phyloP scores from a whole-genome alignment of 345 rosid genomes.

The Lagerstroemia speciosa region DNA sequence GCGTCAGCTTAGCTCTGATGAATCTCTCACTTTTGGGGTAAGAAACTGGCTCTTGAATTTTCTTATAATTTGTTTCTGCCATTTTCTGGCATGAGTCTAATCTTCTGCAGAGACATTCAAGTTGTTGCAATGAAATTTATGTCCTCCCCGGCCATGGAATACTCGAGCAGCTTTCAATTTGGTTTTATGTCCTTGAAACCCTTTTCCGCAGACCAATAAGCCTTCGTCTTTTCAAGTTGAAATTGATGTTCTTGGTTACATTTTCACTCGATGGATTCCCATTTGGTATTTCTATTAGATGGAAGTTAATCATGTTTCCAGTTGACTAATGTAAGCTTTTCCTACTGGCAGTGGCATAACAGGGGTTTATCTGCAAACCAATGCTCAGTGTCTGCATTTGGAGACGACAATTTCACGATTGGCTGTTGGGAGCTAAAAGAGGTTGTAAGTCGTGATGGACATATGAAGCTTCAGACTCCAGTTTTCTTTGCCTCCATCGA shows the following conservation, averaged over 20 bases:
- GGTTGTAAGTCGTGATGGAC: conserved; percentile 76
- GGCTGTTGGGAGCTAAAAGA: conserved; percentile 89
- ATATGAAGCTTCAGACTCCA: conserved; percentile 63
- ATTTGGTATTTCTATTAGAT: no score
- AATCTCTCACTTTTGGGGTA: conserved; percentile 42
- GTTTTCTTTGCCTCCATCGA: conserved; percentile 92
- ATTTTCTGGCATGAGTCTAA: background rate
- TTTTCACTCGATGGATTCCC: background rate
- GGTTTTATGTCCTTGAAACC: no score
- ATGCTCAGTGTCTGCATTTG: conserved; percentile 74
- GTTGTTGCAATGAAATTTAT: background rate
- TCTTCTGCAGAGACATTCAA: background rate
- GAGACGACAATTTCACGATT: conserved; percentile 79
- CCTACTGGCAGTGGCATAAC: conserved; percentile 52
- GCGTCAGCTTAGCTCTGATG: conserved; percentile 84
- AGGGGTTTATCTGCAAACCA: conserved; percentile 46
- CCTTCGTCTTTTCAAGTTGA: no score
- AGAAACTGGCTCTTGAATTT: conserved; percentile 16
- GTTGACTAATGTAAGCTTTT: background rate
- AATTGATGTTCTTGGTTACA: background rate
- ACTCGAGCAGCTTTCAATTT: background rate
- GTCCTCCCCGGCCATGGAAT: background rate
- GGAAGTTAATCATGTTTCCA: background rate
- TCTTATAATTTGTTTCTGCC: background rate
- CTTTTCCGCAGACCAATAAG: no score